phyloP scores from a whole-genome alignment of 495 filamentous ascomycete genomes.

The Aspergillus avenaceus region DNA sequence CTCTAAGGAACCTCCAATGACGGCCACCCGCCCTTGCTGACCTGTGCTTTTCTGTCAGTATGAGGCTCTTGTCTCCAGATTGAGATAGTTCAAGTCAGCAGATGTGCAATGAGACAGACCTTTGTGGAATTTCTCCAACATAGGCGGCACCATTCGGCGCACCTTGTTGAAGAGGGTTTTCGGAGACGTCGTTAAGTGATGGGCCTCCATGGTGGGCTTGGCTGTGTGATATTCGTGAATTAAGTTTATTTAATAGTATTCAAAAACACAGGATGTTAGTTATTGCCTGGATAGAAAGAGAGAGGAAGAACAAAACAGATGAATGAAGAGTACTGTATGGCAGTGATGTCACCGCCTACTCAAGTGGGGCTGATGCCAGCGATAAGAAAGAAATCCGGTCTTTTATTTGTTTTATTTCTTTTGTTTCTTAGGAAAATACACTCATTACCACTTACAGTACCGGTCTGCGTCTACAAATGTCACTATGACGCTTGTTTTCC shows the following conservation, averaged over 20 bases:
- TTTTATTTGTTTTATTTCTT: too few species aligned
- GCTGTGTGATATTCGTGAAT: too few species aligned
- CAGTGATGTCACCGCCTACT: constrained; percentile 40
- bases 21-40: constrained; percentile 85
- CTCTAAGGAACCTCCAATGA: constrained; percentile 93
- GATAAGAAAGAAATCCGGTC: constrained; percentile 6
- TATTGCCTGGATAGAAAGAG: not conserved
- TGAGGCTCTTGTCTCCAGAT: constrained; percentile 4
- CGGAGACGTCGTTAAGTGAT: constrained; percentile 54
- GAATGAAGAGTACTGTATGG: not conserved
- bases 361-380: constrained; percentile 29
- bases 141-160: constrained; percentile 86
- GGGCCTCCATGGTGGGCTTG: constrained; percentile 32
- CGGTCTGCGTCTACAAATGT: too few species aligned
- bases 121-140: constrained; percentile 97
- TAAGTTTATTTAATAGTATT: too few species aligned
- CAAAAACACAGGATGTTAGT: not conserved
- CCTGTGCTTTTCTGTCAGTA: constrained; percentile 48
- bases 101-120: constrained; percentile 44
- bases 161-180: constrained; percentile 76
- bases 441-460: too few species aligned
- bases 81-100: not conserved
- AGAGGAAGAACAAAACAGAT: not conserved
- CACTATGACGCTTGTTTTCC: too few species aligned
- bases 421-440: too few species aligned